Evolutionary conservation across 169 alveolate genomes (phyloP).

Genomic region (Cryptosporidium xiaoi): DNA sequence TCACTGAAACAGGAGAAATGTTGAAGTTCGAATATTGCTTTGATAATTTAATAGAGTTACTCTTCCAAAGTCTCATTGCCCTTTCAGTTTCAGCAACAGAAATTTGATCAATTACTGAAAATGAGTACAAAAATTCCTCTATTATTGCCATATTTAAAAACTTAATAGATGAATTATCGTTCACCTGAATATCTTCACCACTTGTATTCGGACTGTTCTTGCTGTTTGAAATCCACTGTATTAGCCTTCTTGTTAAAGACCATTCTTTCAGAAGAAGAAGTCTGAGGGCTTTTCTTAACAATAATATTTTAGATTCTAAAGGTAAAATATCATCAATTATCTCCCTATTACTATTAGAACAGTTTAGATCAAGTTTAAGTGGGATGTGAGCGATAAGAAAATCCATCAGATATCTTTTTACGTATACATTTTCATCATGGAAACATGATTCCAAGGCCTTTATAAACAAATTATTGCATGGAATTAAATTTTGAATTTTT

Average conservation of each 20-base stretch:
- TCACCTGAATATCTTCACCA: constrained; percentile 5
- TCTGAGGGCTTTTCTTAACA: constrained; percentile 70
- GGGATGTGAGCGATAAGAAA: constrained; percentile 84
- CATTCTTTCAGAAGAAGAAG: constrained; percentile 78
- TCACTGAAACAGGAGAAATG: background rate
- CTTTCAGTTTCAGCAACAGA: constrained; percentile 1
- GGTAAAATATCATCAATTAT: constrained; percentile 21
- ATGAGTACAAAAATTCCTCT: constrained; percentile 19
- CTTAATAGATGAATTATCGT: background rate
- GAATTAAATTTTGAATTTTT: constrained; percentile 82
- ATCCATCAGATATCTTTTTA: constrained; percentile 82
- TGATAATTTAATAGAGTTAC: constrained; percentile 6
- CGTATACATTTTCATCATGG: constrained; percentile 82
- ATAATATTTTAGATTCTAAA: constrained; percentile 28
- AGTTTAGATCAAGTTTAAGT: background rate
- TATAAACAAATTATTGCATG: constrained; percentile 82
- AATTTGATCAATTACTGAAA: constrained; percentile 1
- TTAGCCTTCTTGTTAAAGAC: constrained; percentile 78
- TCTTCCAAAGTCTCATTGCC: background rate
- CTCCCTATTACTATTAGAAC: background rate
- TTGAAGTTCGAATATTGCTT: background rate
- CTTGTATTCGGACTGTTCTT: constrained; percentile 3
- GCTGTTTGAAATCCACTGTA: constrained; percentile 74
- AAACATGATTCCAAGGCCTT: constrained; percentile 83
- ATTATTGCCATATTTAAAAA: constrained; percentile 30